Evolutionary conservation across 202 grass and related monocot genomes (phyloP).

Genomic region (Carex arenaria): DNA sequence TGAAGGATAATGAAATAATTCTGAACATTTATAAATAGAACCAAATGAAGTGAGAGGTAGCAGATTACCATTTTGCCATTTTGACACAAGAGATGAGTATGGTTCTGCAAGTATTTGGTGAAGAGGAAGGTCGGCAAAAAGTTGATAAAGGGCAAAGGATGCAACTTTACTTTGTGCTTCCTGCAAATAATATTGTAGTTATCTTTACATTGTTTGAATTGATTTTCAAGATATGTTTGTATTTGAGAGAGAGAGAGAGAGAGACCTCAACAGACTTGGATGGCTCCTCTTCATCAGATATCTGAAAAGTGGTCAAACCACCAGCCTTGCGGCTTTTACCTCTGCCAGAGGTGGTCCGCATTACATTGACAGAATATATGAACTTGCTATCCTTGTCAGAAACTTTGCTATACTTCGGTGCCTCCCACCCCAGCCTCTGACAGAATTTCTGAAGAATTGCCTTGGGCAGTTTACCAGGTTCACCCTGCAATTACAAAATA

Average conservation of each 20-base stretch:
- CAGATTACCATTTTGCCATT: conserved; percentile 75
- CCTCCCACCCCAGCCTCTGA: conserved; percentile 94
- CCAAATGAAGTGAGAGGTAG: background rate
- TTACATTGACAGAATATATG: conserved; percentile 75
- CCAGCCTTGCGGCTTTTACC: conserved; percentile 95
- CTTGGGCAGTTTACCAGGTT: conserved; percentile 73
- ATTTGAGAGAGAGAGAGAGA: background rate
- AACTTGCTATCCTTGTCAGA: conserved; percentile 74
- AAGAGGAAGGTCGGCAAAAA: conserved; percentile 85
- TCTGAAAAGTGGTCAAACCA: conserved; percentile 77
- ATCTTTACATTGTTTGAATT: background rate
- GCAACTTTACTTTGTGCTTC: conserved; percentile 88
- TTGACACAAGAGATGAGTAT: conserved; percentile 80
- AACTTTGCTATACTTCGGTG: conserved; percentile 82
- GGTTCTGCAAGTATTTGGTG: conserved; percentile 70
- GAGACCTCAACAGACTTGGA: conserved; percentile 86
- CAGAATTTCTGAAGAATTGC: conserved; percentile 80
- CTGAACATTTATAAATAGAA: conserved; percentile 1
- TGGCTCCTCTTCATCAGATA: conserved; percentile 57
- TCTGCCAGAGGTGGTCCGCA: conserved; percentile 68
- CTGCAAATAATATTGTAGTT: conserved; percentile 41
- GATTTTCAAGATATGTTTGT: conserved; percentile 3
- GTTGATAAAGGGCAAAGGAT: conserved; percentile 78
- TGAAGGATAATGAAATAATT: conserved; percentile 24
- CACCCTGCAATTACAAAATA: conserved; percentile 49